phyloP scores from a whole-genome alignment of 495 filamentous ascomycete genomes.

The Niebla homalea region DNA sequence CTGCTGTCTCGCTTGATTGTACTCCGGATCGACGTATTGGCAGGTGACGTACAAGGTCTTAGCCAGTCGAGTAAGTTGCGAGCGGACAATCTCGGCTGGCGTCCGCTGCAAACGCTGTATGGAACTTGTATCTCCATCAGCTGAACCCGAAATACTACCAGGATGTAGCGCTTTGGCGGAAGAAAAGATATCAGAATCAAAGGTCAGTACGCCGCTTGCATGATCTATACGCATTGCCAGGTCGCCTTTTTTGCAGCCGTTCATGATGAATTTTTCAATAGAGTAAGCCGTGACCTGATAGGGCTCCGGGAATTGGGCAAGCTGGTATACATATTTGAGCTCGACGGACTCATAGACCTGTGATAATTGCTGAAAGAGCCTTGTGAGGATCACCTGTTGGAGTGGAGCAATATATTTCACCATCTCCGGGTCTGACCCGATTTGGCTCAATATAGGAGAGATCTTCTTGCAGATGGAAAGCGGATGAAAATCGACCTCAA shows the following conservation, averaged over 20 bases:
- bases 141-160: slow-evolving; percentile 74
- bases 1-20: slow-evolving; percentile 63
- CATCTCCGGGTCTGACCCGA: slow-evolving; percentile 91
- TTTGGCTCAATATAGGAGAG: slow-evolving; percentile 85
- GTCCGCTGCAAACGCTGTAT: slow-evolving; percentile 95
- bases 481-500: slow-evolving; percentile 98
- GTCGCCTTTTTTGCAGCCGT: slow-evolving; percentile 99
- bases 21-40: slow-evolving; percentile 84
- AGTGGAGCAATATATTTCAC: slow-evolving; percentile 87
- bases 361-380: slow-evolving; percentile 96
- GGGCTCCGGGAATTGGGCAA: slow-evolving; percentile 91
- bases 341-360: slow-evolving; percentile 98
- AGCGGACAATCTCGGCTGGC: slow-evolving; percentile 91
- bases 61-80: slow-evolving; percentile 81
- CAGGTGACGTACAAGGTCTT: slow-evolving; percentile 86
- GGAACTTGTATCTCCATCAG: slow-evolving; percentile 70
- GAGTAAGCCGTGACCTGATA: slow-evolving; percentile 85
- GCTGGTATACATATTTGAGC: slow-evolving; percentile 81
- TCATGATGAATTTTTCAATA: slow-evolving; percentile 99
- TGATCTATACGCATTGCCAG: slow-evolving; percentile 93
- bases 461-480: slow-evolving; percentile 99
- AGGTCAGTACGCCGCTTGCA: slow-evolving; percentile 83
- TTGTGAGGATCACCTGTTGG: slow-evolving; percentile 95
- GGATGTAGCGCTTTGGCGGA: slow-evolving; percentile 86
- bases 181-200: slow-evolving; percentile 96